These are phyloP conservation scores for Colletotrichum scovillei DNA, from an alignment of 2,329 filamentous ascomycete species.

Conservation along the genomic window DNA sequence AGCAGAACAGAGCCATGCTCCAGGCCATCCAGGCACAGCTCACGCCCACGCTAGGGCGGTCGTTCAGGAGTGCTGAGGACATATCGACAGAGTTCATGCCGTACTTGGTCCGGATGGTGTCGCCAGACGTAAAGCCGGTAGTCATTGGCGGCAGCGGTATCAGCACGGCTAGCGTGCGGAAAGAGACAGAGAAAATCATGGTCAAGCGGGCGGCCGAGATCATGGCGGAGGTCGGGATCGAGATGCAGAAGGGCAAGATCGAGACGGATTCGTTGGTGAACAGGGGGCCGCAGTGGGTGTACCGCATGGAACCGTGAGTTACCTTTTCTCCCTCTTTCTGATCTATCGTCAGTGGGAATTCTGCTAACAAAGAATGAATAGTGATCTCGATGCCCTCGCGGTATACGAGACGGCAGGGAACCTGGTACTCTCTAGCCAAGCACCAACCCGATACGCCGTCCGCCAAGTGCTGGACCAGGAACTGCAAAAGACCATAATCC, in stretches of 20 bases:
- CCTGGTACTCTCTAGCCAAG: slow-evolving; percentile 65
- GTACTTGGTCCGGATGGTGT: slow-evolving; percentile 84
- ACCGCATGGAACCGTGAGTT: slow-evolving; percentile 93
- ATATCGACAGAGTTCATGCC: slow-evolving; percentile 87
- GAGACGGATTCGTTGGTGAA: slow-evolving; percentile 72
- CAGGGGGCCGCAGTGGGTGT: slow-evolving; percentile 80
- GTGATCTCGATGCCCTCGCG: slow-evolving; percentile 80
- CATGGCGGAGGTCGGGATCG: slow-evolving; percentile 84
- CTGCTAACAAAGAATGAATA: slow-evolving; percentile 43
- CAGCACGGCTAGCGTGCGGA: slow-evolving; percentile 85
- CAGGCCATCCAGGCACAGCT: slow-evolving; percentile 79
- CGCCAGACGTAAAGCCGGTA: slow-evolving; percentile 91
- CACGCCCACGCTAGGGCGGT: slow-evolving; percentile 76
- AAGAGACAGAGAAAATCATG: slow-evolving; percentile 84
- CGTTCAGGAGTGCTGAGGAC: slow-evolving; percentile 82
- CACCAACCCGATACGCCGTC: slow-evolving; percentile 89
- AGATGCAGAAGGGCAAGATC: slow-evolving; percentile 83
- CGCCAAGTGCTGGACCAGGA: slow-evolving; percentile 95
- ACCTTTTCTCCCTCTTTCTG: too few species aligned
- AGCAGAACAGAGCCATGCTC: slow-evolving; percentile 80
- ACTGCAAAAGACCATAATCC: slow-evolving; percentile 77
- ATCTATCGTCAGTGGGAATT: background rate
- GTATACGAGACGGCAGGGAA: slow-evolving; percentile 77
- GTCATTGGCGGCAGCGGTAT: slow-evolving; percentile 78
- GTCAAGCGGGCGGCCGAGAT: slow-evolving; percentile 83